phyloP scores from a whole-genome alignment of 768 basidiomycete species.

The Amanita rimosa region DNA sequence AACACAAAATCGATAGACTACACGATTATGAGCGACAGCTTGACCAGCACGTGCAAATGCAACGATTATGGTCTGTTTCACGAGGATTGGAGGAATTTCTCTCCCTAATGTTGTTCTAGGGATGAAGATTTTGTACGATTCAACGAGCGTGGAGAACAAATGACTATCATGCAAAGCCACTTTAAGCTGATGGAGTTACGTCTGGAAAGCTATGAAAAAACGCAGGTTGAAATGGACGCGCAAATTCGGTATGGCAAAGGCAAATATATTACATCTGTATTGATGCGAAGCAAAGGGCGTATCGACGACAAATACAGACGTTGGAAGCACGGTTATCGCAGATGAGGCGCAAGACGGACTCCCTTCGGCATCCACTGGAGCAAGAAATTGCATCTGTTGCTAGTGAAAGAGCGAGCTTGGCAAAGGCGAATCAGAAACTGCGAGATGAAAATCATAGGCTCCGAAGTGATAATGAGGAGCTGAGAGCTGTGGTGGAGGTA shows the following conservation, averaged over 20 bases:
- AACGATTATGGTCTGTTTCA: constrained; percentile 59
- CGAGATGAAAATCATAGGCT: constrained; percentile 43
- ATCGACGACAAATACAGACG: constrained; percentile 50
- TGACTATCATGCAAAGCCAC: constrained; percentile 42
- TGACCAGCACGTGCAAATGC: constrained; percentile 66
- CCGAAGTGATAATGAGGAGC: constrained; percentile 40
- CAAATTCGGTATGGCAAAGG: constrained; percentile 40
- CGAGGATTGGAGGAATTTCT: not conserved
- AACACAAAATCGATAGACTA: constrained; percentile 73
- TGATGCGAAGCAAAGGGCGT: constrained; percentile 24
- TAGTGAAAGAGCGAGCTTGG: constrained; percentile 33
- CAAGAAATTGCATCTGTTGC: constrained; percentile 34
- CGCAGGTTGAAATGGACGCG: constrained; percentile 44
- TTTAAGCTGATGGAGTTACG: constrained; percentile 59
- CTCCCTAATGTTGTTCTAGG: constrained; percentile 28
- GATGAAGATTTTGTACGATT: constrained; percentile 65
- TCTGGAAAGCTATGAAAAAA: constrained; percentile 45
- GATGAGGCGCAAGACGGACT: constrained; percentile 30
- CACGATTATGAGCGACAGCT: constrained; percentile 84
- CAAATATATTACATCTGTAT: not conserved
- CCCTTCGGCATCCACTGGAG: constrained; percentile 19
- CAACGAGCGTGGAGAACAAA: constrained; percentile 49
- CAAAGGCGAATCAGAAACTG: constrained; percentile 39
- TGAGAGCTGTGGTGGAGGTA: constrained; percentile 65
- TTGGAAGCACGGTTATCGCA: constrained; percentile 46